Evolutionary conservation across 2,329 filamentous ascomycete species (phyloP).

Genomic region (Aspergillus hortae): DNA sequence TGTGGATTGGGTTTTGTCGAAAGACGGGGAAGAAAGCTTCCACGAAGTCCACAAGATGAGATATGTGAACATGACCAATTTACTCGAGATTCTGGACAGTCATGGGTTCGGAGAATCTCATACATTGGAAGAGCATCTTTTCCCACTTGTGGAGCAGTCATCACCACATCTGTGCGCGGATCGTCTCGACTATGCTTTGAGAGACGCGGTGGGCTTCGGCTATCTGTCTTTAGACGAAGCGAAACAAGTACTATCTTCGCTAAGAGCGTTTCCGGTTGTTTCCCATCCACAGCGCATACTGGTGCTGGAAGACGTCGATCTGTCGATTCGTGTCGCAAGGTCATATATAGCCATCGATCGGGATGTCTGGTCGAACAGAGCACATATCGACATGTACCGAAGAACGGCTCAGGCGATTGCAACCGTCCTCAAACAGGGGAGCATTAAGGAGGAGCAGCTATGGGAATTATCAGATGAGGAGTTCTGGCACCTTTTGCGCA

Average conservation of each 20-base stretch:
- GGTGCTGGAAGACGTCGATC: constrained; percentile 25
- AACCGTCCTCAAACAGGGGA: constrained; percentile 17
- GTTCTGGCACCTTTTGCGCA: constrained; percentile 33
- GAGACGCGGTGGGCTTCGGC: constrained; percentile 32
- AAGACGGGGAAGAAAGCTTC: constrained; percentile 34
- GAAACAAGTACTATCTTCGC: constrained; percentile 19
- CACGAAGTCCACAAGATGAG: constrained; percentile 41
- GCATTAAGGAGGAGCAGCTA: constrained; percentile 27
- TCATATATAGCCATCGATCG: constrained; percentile 33
- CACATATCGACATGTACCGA: constrained; percentile 33
- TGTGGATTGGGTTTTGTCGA: constrained; percentile 36
- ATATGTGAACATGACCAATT: constrained; percentile 30
- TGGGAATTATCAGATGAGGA: constrained; percentile 34
- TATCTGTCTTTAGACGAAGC: constrained; percentile 31
- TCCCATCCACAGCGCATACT: constrained; percentile 25
- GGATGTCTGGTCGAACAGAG: constrained; percentile 38
- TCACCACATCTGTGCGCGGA: constrained; percentile 41
- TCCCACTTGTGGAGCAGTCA: constrained; percentile 36
- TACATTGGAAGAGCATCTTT: constrained; percentile 37
- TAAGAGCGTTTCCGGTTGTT: constrained; percentile 28
- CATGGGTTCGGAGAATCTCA: constrained; percentile 26
- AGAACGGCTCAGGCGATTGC: constrained; percentile 34
- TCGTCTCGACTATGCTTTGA: constrained; percentile 39
- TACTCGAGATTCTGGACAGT: constrained; percentile 31
- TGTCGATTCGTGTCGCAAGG: constrained; percentile 30